A percentile compares a stretch with the other conserved stretches of the same genome.
Conservation (phyloP, 768 basidiomycete species). For the Kwoniella mangroviensis region DNA sequence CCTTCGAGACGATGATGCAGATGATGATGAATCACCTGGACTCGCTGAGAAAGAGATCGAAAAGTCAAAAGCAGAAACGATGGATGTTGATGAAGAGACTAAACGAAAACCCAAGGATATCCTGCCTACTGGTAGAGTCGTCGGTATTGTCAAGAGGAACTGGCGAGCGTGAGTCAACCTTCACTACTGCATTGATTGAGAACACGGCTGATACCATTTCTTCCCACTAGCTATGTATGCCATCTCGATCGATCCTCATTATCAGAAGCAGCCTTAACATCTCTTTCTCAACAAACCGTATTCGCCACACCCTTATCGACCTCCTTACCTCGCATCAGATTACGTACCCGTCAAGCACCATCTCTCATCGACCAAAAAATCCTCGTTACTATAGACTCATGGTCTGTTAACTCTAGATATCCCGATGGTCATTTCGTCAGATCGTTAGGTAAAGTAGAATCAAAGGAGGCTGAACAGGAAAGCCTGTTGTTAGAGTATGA, state of each 20-base stretch:
- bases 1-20: conserved; percentile 83
- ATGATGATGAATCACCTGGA: conserved; percentile 62
- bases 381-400: conserved; percentile 90
- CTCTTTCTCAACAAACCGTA: conserved; percentile 76
- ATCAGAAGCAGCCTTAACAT: conserved; percentile 74
- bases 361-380: conserved; percentile 89
- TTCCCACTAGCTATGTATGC: conserved; percentile 76
- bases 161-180: conserved; percentile 85
- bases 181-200: too few relatives aligned
- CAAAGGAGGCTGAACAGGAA: conserved; percentile 95
- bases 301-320: conserved; percentile 93
- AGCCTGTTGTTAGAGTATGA: conserved; percentile 91
- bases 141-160: conserved; percentile 91
- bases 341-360: conserved; percentile 93
- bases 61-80: conserved; percentile 52
- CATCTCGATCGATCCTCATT: conserved; percentile 91
- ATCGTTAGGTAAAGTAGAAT: conserved; percentile 84
- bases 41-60: conserved; percentile 61
- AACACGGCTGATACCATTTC: too few relatives aligned
- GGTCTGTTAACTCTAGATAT: conserved; percentile 84
- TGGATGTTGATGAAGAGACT: conserved; percentile 47
- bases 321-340: conserved; percentile 86
- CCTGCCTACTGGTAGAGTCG: conserved; percentile 88
- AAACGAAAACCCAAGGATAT: conserved; percentile 62
- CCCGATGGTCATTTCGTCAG: conserved; percentile 98